Conservation (phyloP, 768 basidiomycete genomes). For the Lyophyllum shimeji region DNA sequence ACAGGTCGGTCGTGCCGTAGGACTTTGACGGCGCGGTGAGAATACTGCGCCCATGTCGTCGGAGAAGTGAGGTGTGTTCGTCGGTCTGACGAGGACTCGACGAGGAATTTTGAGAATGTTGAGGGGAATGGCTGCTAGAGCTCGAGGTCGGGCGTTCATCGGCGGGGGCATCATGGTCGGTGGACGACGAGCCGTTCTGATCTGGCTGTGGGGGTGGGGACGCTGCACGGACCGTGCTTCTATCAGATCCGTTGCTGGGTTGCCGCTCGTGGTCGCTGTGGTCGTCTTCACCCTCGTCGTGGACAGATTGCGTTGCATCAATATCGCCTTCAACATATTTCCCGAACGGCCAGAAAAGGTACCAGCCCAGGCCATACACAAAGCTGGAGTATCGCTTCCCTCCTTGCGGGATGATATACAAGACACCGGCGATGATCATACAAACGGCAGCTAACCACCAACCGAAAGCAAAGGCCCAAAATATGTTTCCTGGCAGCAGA, state of each 20-base stretch:
- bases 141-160: slow-evolving; percentile 46
- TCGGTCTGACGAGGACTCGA: slow-evolving; percentile 38
- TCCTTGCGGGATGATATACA: slow-evolving; percentile 77
- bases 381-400: slow-evolving; percentile 84
- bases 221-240: slow-evolving; percentile 35
- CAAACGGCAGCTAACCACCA: slow-evolving; percentile 88
- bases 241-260: slow-evolving; percentile 32
- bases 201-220: slow-evolving; percentile 23
- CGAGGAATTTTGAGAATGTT: slow-evolving; percentile 41
- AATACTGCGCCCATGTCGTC: slow-evolving; percentile 26
- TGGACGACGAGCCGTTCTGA: slow-evolving; percentile 16
- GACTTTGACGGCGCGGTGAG: slow-evolving; percentile 52
- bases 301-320: slow-evolving; percentile 35
- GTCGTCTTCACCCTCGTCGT: slow-evolving; percentile 31
- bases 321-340: slow-evolving; percentile 93
- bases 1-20: slow-evolving; percentile 61
- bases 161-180: slow-evolving; percentile 31
- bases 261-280: slow-evolving; percentile 29
- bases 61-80: slow-evolving; percentile 52
- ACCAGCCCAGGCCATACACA: slow-evolving; percentile 92
- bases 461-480: slow-evolving; percentile 89
- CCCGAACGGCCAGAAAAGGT: slow-evolving; percentile 96
- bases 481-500: slow-evolving; percentile 89
- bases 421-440: slow-evolving; percentile 61
- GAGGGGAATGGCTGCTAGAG: slow-evolving; percentile 29